Conservation (phyloP, 2,329 filamentous ascomycete species). For the Macrophomina tecta region DNA sequence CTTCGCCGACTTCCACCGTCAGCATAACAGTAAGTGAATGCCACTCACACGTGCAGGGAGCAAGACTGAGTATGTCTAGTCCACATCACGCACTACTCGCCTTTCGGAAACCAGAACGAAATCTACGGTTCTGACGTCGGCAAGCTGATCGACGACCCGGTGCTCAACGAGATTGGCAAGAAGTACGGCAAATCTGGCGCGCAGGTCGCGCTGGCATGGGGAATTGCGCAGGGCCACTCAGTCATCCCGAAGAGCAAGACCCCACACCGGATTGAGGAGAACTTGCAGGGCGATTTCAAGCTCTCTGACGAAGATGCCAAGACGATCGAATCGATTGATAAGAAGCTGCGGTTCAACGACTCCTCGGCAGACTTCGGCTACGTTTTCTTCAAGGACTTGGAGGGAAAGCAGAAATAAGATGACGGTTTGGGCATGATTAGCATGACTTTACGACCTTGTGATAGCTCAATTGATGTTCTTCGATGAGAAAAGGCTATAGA, state of each 20-base stretch:
- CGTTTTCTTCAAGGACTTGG: conserved; percentile 64
- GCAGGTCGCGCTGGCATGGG: conserved; percentile 88
- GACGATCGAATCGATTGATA: conserved; percentile 56
- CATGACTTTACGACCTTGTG: not conserved
- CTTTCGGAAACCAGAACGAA: conserved; percentile 73
- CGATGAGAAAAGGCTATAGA: too few species aligned
- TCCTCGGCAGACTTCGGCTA: conserved; percentile 62
- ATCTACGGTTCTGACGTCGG: conserved; percentile 72
- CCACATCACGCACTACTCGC: conserved; percentile 81
- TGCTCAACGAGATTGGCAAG: conserved; percentile 71
- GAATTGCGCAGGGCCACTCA: conserved; percentile 78
- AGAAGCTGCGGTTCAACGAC: conserved; percentile 68
- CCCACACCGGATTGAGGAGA: conserved; percentile 38
- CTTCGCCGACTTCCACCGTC: conserved; percentile 57
- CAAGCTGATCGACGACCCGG: conserved; percentile 67
- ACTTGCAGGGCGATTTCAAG: conserved; percentile 60
- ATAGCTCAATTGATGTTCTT: too few species aligned
- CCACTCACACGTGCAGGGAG: conserved; percentile 73
- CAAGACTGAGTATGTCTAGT: conserved; percentile 74
- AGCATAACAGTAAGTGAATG: conserved; percentile 58
- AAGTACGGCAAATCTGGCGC: conserved; percentile 76
- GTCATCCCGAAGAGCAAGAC: conserved; percentile 74
- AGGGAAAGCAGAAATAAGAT: conserved; percentile 55
- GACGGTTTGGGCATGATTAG: not conserved
- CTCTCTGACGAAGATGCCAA: conserved; percentile 62